These are phyloP conservation scores for Aspergillus cejpii DNA, from an alignment of 2,329 filamentous ascomycete species.

Conservation along the genomic window DNA sequence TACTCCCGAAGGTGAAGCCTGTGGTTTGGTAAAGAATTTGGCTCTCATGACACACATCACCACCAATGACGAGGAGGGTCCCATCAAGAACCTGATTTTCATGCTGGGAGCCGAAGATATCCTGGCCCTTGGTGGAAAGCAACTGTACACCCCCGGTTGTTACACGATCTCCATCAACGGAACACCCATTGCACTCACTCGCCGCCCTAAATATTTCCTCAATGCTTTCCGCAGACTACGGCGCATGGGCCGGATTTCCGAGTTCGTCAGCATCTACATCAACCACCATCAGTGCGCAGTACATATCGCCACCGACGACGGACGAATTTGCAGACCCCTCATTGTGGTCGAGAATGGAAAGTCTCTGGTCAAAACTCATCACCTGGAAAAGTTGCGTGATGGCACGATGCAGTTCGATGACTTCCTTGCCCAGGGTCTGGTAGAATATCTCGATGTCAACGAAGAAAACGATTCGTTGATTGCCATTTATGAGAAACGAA, in stretches of 20 bases:
- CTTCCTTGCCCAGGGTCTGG: slow-evolving; percentile 79
- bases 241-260: slow-evolving; percentile 83
- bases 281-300: slow-evolving; percentile 88
- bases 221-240: slow-evolving; percentile 78
- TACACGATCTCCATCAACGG: slow-evolving; percentile 95
- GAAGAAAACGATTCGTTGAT: slow-evolving; percentile 97
- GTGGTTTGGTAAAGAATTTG: slow-evolving; percentile 94
- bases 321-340: slow-evolving; percentile 88
- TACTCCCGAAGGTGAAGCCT: slow-evolving; percentile 96
- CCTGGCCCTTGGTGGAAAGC: slow-evolving; percentile 69
- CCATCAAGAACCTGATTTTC: slow-evolving; percentile 79
- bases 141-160: slow-evolving; percentile 75
- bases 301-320: slow-evolving; percentile 94
- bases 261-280: slow-evolving; percentile 94
- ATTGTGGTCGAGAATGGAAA: slow-evolving; percentile 88
- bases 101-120: slow-evolving; percentile 79
- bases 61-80: slow-evolving; percentile 87
- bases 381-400: slow-evolving; percentile 73
- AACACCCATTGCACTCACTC: slow-evolving; percentile 81
- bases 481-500: slow-evolving; percentile 78
- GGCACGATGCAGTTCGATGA: slow-evolving; percentile 89
- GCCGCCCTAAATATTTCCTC: slow-evolving; percentile 79
- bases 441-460: slow-evolving; percentile 96
- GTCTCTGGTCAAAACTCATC: slow-evolving; percentile 69
- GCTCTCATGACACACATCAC: slow-evolving; percentile 99